Conservation (phyloP, 2,329 filamentous ascomycete species). For the Metarhizium album region DNA sequence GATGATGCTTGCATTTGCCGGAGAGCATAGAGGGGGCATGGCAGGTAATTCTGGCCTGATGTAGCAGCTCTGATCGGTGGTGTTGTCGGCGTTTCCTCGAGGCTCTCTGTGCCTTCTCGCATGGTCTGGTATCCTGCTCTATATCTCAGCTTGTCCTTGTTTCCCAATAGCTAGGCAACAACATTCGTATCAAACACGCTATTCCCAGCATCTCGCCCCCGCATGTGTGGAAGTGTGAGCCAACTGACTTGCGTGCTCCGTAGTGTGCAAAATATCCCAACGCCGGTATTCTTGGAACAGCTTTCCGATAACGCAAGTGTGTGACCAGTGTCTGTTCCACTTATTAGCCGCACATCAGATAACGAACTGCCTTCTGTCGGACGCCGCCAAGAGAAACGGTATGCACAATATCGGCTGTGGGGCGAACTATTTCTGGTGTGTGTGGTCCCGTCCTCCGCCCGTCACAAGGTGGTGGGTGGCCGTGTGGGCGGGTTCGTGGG, state of each 20-base stretch:
- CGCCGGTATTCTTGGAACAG: background rate
- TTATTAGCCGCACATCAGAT: background rate
- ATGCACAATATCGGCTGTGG: background rate
- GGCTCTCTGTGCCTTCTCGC: background rate
- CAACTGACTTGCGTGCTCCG: too few relatives aligned
- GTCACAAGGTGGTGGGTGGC: background rate
- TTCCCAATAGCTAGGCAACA: background rate
- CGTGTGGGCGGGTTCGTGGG: background rate
- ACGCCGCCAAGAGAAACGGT: too few relatives aligned
- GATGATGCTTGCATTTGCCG: background rate
- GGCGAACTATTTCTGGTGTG: background rate
- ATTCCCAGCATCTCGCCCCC: too few relatives aligned
- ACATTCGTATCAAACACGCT: background rate
- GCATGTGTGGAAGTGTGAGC: too few relatives aligned
- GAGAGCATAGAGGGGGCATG: background rate
- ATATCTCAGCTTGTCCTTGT: background rate
- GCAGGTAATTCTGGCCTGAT: background rate
- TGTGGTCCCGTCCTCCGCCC: background rate
- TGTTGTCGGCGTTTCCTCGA: background rate
- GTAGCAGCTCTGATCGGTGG: background rate
- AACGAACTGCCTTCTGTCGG: background rate
- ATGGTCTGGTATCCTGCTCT: conserved; percentile 1
- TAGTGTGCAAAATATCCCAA: too few relatives aligned
- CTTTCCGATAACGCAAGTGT: background rate
- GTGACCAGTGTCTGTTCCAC: background rate